Percentiles rank a stretch among this genome's conserved stretches.
phyloP scores from a whole-genome alignment of 768 basidiomycete species.

The Collybiopsis luxurians region DNA sequence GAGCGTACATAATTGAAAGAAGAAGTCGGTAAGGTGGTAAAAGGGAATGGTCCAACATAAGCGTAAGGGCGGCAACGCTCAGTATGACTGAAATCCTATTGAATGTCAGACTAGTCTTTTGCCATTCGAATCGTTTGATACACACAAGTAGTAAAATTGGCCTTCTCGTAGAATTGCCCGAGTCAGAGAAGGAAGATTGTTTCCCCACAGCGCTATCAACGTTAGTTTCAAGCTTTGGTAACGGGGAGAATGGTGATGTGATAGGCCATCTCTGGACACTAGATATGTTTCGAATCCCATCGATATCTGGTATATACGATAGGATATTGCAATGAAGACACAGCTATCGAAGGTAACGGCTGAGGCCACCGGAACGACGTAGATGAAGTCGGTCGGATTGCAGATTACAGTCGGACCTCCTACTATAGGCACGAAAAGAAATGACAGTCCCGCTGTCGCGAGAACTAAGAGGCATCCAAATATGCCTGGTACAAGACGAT shows the following conservation, averaged over 20 bases:
- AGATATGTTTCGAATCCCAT: not conserved
- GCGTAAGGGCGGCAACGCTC: not conserved
- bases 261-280: not conserved
- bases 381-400: not conserved
- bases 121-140: not conserved
- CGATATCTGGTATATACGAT: not conserved
- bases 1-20: not conserved
- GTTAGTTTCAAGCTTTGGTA: too few relatives aligned
- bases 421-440: not conserved
- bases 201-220: not conserved
- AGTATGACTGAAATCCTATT: not conserved
- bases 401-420: not conserved
- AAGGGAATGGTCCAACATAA: not conserved
- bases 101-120: not conserved
- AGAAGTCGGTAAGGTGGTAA: not conserved
- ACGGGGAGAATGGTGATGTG: not conserved
- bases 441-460: not conserved
- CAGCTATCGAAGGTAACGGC: not conserved
- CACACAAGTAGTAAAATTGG: not conserved
- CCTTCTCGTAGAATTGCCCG: not conserved
- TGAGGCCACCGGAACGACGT: not conserved
- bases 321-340: not conserved
- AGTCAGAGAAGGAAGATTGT: not conserved
- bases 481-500: not conserved
- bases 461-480: not conserved